These are phyloP conservation scores for Wickerhamiella brachini DNA, from an alignment of 805 yeast genomes.

Conservation along the genomic window DNA sequence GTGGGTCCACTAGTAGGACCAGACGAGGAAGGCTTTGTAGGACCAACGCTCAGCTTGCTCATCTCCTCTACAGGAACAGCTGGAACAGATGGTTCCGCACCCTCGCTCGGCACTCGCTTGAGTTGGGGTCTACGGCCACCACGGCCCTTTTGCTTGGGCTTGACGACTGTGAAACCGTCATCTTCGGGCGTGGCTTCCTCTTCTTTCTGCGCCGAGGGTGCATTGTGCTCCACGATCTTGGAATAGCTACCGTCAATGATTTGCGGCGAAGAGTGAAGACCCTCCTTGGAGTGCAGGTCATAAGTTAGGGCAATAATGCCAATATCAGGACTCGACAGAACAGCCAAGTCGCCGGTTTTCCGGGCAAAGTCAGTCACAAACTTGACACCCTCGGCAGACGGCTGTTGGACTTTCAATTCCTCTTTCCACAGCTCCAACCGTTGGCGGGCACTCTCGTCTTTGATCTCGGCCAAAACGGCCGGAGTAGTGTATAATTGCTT, in stretches of 20 bases:
- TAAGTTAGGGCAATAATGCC: slow-evolving; percentile 85
- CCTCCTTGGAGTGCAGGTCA: slow-evolving; percentile 36
- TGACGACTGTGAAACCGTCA: slow-evolving; percentile 15
- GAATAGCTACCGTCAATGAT: slow-evolving; percentile 5
- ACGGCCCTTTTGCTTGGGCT: slow-evolving; percentile 5
- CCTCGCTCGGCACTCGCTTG: neutral
- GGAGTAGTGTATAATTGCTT: slow-evolving; percentile 75
- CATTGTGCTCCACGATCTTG: slow-evolving; percentile 7
- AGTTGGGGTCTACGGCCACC: neutral
- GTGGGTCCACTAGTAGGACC: no score
- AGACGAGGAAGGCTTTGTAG: no score
- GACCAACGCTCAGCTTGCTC: neutral
- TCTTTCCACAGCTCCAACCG: slow-evolving; percentile 77
- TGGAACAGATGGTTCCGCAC: neutral
- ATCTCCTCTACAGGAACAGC: neutral
- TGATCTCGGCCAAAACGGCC: slow-evolving; percentile 74
- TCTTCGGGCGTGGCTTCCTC: slow-evolving; percentile 6
- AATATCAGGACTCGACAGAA: slow-evolving; percentile 78
- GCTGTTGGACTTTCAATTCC: slow-evolving; percentile 57
- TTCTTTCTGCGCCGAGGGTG: neutral
- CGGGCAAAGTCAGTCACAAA: slow-evolving; percentile 65
- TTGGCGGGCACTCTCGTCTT: slow-evolving; percentile 70
- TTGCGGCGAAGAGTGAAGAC: slow-evolving; percentile 11
- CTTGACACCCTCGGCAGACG: slow-evolving; percentile 47
- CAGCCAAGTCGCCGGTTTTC: slow-evolving; percentile 82